phyloP scores from a whole-genome alignment of 129 eudicot genomes.

The Saposhnikovia divaricata region DNA sequence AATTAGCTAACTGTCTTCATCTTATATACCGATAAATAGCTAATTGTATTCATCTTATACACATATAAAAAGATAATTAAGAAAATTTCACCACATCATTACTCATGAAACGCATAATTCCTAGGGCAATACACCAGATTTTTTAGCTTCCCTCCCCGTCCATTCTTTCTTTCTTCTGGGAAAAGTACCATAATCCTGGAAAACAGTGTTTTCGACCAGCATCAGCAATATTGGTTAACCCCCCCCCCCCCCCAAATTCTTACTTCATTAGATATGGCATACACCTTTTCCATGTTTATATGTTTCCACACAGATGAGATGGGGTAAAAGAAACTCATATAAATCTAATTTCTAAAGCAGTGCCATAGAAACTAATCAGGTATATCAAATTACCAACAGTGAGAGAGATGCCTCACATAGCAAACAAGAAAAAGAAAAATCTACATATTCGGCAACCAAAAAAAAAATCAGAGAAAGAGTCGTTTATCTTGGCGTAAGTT shows the following conservation, averaged over 20 bases:
- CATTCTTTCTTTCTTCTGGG: neutral
- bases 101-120: neutral
- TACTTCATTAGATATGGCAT: neutral
- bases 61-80: neutral
- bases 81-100: neutral
- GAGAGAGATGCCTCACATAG: neutral
- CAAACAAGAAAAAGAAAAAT: neutral
- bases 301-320: neutral
- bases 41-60: too few species aligned
- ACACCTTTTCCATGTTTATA: neutral
- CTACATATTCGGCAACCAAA: neutral
- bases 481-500: too few species aligned
- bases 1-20: neutral
- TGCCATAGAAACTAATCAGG: neutral
- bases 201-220: neutral
- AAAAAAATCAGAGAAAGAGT: neutral
- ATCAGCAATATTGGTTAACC: neutral
- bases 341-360: neutral
- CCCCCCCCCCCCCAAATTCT: neutral
- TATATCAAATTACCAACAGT: neutral
- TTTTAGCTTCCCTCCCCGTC: neutral
- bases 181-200: neutral
- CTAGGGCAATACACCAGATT: neutral
- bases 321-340: neutral
- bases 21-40: neutral